Base-by-base conservation (phyloP, 164 flowering plant genomes). In the Piper longum region DNA sequence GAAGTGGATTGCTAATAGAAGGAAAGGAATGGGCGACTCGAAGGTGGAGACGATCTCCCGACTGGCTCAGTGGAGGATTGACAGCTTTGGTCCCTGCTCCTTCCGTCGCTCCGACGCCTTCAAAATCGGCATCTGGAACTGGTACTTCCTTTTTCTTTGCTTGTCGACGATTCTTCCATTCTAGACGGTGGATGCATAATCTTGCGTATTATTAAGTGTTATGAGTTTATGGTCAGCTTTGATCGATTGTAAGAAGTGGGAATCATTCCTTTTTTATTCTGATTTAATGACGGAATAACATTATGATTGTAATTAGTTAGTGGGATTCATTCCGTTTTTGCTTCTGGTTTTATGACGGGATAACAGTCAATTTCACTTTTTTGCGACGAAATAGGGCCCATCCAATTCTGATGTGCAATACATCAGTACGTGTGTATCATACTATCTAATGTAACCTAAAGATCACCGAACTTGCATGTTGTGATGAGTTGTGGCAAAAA, bases 61-160 rank as follows among this genome's bases (percentile, higher is more conserved):
- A 42, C 73, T 91, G 1, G 95, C 90, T 41, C 98, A 88, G 62
- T 91, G 98, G 98, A 82, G 73, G 73, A 78, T 88, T 70, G 96
- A 88, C 7, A 82, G 72, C 70, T 83, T 83, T 57, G 91, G 95
- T 1, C 83, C 88, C 43, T 77, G 82, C 63, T 76, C 92, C 66
- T 87, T 75, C 82, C 79, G 78, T 55, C 80, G 81, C 48, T 91
- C 98, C 73, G 96, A 91, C 5, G 77, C 89, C 11, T 91, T 91
- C 81, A 88, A 79, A 69, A 64, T 88, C 72, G 98, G 96, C 5
- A 72, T 87, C 57, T 91, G 98, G 98, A 91, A 85, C 79, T 91
- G 98, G 98, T 91, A 75, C 54, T 18, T 36, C 3, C 17, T 58
- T 40, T 19, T 42, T 65, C 61, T 66, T 14, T 41, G 48, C 26